A percentile compares a stretch with the other conserved stretches of the same genome.
Evolutionary conservation across 192 early-diverging fungal genomes (phyloP).

Genomic region (Gorgonomyces haynaldii): DNA sequence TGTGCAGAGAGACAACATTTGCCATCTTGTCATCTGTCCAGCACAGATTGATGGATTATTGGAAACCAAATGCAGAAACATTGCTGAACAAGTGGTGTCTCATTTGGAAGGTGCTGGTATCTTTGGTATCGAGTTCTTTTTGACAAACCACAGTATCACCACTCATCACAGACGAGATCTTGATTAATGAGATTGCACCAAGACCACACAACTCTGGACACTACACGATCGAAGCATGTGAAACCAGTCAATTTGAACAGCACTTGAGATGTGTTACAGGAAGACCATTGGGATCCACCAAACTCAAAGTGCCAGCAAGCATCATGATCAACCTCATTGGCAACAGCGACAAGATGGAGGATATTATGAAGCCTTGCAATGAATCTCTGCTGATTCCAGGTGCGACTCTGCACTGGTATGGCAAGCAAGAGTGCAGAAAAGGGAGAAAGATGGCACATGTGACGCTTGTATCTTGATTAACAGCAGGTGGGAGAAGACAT

Average conservation of each 20-base stretch:
- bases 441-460: slow-evolving; percentile 99
- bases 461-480: slow-evolving; percentile 78
- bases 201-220: slow-evolving; percentile 99
- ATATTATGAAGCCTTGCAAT: slow-evolving; percentile 53
- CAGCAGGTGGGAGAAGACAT: slow-evolving; percentile 48
- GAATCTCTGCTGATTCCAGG: slow-evolving; percentile 68
- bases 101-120: slow-evolving; percentile 70
- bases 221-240: slow-evolving; percentile 94
- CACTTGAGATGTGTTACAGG: slow-evolving; percentile 83
- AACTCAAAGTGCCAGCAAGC: slow-evolving; percentile 79
- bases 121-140: slow-evolving; percentile 98
- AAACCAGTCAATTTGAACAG: slow-evolving; percentile 95
- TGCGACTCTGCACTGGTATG: slow-evolving; percentile 87
- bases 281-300: slow-evolving; percentile 75
- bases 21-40: slow-evolving; percentile 89
- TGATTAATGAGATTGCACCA: slow-evolving; percentile 97
- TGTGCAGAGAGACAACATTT: slow-evolving; percentile 91
- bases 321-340: slow-evolving; percentile 97
- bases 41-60: slow-evolving; percentile 87
- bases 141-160: slow-evolving; percentile 39
- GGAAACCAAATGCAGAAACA: slow-evolving; percentile 52
- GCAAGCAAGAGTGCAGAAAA: slow-evolving; percentile 75
- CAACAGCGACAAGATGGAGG: slow-evolving; percentile 33
- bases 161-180: slow-evolving; percentile 44
- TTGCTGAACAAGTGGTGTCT: slow-evolving; percentile 75